A percentile compares a stretch with the other conserved stretches of the same genome.
Evolutionary conservation across 2,329 filamentous ascomycete species (phyloP).

Genomic region (Fusarium concolor): DNA sequence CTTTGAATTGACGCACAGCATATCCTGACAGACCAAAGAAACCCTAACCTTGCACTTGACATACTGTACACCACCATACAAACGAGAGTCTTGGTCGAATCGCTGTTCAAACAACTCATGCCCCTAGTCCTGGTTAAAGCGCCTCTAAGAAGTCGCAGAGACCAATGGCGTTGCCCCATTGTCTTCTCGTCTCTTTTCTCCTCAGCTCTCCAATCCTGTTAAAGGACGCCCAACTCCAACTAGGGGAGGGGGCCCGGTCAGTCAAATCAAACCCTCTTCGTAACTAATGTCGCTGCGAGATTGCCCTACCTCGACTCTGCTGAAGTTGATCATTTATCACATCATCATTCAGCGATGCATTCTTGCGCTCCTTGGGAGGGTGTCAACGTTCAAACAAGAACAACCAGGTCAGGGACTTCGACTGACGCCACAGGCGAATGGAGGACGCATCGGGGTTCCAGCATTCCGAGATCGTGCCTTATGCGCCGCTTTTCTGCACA

Average conservation of each 20-base stretch:
- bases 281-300: constrained; percentile 22
- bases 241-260: constrained; percentile 15
- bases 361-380: constrained; percentile 3
- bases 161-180: constrained; percentile 20
- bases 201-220: constrained; percentile 15
- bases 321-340: constrained; percentile 33
- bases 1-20: constrained; percentile 27
- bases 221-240: constrained; percentile 17
- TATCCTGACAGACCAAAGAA: constrained; percentile 11
- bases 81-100: constrained; percentile 14
- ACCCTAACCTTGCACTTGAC: constrained; percentile 1
- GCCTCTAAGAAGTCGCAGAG: constrained; percentile 5
- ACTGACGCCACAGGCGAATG: constrained; percentile 14
- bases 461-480: constrained; percentile 34
- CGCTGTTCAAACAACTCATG: constrained; percentile 8
- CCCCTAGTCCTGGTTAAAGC: constrained; percentile 13
- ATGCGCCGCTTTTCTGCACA: constrained; percentile 17
- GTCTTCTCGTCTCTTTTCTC: constrained; percentile 37
- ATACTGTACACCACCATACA: constrained; percentile 7
- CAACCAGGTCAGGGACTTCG: constrained; percentile 4
- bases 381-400: background rate
- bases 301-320: constrained; percentile 18
- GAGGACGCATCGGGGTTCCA: constrained; percentile 13
- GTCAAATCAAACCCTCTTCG: constrained; percentile 12
- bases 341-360: constrained; percentile 23